Evolutionary conservation across 306 rosid species (phyloP), one percentile per base, ranked within the genome.

Genomic region (Dryas drummondii): DNA sequence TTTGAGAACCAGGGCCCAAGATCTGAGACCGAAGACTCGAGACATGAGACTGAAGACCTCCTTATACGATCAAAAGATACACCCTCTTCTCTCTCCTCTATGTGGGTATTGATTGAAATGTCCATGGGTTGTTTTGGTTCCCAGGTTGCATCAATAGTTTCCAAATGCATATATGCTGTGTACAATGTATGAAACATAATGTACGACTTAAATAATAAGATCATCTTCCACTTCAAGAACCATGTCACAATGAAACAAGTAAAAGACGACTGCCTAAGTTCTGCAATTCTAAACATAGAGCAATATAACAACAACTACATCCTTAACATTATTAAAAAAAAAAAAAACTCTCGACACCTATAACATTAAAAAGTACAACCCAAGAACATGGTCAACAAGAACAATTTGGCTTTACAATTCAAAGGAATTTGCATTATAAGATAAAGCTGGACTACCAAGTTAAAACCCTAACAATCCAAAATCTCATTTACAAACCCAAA

Each of bases 101-200:
- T 67, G 61, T 12, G 45, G 68, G 12, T 62, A 6, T 40, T 62
- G 11, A 7, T 22, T 40, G 26, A 11, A 67, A 48, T 6, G 11
- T 67, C 7, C 10, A 22, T 26, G 32, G 22, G 22, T 32, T 32
- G 70, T 52, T n/a, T 65, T 54, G 41, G 54, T 67, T 26, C n/a
- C 73, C 37, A 70, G 9, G 60, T 5, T 54, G 75, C 40, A 17
- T 42, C 64, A 41, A 71, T 12, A 46, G 76, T 72, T 71, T 56
- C 65, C 66, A 44, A 22, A 22, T 22, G 22, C 56, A 44, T 52
- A 10, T 10, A 72, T 72, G 56, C 56, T 45, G 5, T 56, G 5
- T 56, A 57, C 22, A 22, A 22, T 22, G 22, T 22, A 22, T 71
- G 42, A 19, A 42, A 45, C 75, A 42, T 56, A 72, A 7, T 19